Conservation (phyloP, 345 rosid genomes). For the Citrus inodora region DNA sequence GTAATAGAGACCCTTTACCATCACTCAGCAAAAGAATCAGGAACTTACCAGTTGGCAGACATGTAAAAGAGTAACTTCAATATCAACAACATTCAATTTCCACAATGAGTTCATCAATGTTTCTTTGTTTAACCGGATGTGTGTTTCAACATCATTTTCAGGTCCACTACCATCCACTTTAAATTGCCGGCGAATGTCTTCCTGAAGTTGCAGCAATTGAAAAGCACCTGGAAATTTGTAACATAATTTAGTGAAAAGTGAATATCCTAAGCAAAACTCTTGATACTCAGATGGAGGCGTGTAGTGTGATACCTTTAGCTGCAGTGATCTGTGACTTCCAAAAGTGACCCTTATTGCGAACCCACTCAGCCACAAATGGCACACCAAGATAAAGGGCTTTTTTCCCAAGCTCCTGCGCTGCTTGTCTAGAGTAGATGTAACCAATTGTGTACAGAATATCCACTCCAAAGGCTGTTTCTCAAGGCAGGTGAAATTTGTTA, state of each 20-base stretch:
- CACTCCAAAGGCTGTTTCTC: slow-evolving; percentile 50
- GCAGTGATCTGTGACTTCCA: slow-evolving; percentile 78
- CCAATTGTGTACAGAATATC: slow-evolving; percentile 59
- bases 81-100: slow-evolving; percentile 92
- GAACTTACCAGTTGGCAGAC: slow-evolving; percentile 79
- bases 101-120: slow-evolving; percentile 74
- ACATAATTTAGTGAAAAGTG: not conserved
- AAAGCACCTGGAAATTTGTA: slow-evolving; percentile 58
- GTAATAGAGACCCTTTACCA: not conserved
- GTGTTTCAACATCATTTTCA: slow-evolving; percentile 66
- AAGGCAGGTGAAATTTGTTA: not conserved
- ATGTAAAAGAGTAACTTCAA: slow-evolving; percentile 71
- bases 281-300: no score
- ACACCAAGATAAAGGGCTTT: slow-evolving; percentile 66
- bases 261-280: not conserved
- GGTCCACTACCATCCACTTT: slow-evolving; percentile 57
- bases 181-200: slow-evolving; percentile 55
- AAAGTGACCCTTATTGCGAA: slow-evolving; percentile 65
- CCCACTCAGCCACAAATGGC: slow-evolving; percentile 71
- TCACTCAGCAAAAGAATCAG: not conserved
- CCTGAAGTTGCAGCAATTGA: slow-evolving; percentile 92
- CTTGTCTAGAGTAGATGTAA: slow-evolving; percentile 58
- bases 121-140: slow-evolving; percentile 66
- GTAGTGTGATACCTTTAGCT: slow-evolving; percentile 47
- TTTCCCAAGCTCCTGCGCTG: slow-evolving; percentile 71